Percentiles rank a stretch among this genome's conserved stretches.
Evolutionary conservation across 768 basidiomycete genomes (phyloP).

Genomic region (Lactifluus piperatus): DNA sequence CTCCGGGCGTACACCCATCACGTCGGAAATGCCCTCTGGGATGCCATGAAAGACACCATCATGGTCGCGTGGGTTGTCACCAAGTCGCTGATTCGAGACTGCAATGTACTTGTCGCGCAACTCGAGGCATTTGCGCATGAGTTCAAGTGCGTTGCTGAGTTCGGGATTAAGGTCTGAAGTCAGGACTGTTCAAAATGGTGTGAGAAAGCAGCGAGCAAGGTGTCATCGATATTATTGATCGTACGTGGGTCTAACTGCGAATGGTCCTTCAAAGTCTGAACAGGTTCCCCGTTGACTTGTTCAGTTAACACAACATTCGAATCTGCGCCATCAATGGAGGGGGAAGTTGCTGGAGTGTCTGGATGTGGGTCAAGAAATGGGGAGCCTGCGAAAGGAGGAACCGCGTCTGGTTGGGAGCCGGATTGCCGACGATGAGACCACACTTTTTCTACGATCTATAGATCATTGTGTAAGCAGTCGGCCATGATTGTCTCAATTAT

Average conservation of each 20-base stretch:
- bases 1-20: constrained; percentile 61
- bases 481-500: background rate
- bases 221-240: constrained; percentile 3
- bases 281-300: background rate
- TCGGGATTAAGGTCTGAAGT: constrained; percentile 22
- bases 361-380: constrained; percentile 15
- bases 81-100: constrained; percentile 81
- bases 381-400: constrained; percentile 28
- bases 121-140: constrained; percentile 78
- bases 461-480: background rate
- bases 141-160: constrained; percentile 42
- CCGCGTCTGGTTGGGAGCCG: constrained; percentile 31
- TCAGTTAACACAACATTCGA: background rate
- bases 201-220: constrained; percentile 17
- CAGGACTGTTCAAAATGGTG: background rate
- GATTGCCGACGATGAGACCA: constrained; percentile 59
- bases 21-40: constrained; percentile 49
- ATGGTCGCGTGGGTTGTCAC: constrained; percentile 90
- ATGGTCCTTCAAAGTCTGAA: constrained; percentile 9
- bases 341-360: background rate
- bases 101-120: constrained; percentile 94
- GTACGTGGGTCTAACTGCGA: background rate
- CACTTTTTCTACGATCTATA: constrained; percentile 66
- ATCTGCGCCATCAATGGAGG: constrained; percentile 1
- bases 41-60: constrained; percentile 72